Conservation (phyloP, 768 basidiomycete genomes). For the Astraeus odoratus region DNA sequence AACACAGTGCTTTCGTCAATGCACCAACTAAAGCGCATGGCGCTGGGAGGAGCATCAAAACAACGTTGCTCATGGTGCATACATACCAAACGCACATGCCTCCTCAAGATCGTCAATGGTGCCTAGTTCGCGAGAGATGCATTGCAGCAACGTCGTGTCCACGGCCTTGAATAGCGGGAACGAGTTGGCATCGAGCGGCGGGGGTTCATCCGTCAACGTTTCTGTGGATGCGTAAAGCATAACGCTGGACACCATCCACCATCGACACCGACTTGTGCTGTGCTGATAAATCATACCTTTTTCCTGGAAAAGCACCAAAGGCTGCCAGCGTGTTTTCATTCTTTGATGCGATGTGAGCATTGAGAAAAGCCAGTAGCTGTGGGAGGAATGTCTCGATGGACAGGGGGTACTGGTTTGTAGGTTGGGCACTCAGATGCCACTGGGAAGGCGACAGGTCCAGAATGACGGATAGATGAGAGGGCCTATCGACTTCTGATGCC, state of each 20-base stretch:
- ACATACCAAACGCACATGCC: conserved; percentile 28
- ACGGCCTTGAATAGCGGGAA: conserved; percentile 81
- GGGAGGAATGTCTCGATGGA: conserved; percentile 69
- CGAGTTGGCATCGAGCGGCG: conserved; percentile 61
- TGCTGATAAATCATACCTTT: conserved; percentile 50
- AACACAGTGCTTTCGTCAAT: conserved; percentile 87
- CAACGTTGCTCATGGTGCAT: neutral
- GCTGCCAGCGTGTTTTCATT: conserved; percentile 92
- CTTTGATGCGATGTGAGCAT: conserved; percentile 84
- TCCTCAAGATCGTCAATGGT: conserved; percentile 40
- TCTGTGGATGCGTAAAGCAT: conserved; percentile 73
- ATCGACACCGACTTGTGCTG: neutral
- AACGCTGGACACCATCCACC: conserved; percentile 36
- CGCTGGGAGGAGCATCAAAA: conserved; percentile 26
- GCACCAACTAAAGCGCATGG: conserved; percentile 80
- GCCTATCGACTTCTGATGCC: conserved; percentile 24
- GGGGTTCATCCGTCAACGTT: conserved; percentile 28
- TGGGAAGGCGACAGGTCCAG: conserved; percentile 81
- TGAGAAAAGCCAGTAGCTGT: conserved; percentile 84
- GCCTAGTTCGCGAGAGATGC: conserved; percentile 58
- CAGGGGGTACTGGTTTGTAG: conserved; percentile 45
- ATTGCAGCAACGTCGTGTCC: conserved; percentile 55
- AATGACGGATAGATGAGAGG: conserved; percentile 73
- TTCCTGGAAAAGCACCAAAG: conserved; percentile 80
- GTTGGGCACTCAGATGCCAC: conserved; percentile 67